Percentiles rank a stretch among this genome's conserved stretches.
Evolutionary conservation across 139 green algal genomes (phyloP).

Genomic region (Pleodorina starrii): DNA sequence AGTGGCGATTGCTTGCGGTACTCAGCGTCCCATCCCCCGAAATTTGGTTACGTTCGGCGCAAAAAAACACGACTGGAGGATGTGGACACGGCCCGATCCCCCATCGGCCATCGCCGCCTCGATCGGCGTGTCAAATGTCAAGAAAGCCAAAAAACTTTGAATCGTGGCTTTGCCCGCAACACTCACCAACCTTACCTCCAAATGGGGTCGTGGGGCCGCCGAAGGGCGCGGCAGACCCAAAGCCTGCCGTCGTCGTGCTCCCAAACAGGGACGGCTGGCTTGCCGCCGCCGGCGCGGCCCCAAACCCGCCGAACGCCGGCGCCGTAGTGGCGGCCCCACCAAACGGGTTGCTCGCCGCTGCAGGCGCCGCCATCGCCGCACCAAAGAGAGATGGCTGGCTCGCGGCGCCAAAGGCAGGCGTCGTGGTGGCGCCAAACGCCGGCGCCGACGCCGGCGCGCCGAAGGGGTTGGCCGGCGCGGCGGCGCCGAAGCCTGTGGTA

Average conservation of each 20-base stretch:
- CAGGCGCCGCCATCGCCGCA: neutral
- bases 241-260: neutral
- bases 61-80: too few species aligned
- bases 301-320: slow-evolving; percentile 53
- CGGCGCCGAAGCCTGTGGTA: slow-evolving; percentile 13
- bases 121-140: too few species aligned
- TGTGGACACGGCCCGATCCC: too few species aligned
- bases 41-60: too few species aligned
- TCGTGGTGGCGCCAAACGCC: slow-evolving; percentile 46
- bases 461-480: slow-evolving; percentile 59
- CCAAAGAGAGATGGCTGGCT: slow-evolving; percentile 45
- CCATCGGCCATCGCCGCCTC: too few species aligned
- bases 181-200: slow-evolving; percentile 35
- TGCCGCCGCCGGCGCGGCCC: slow-evolving; percentile 16
- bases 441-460: slow-evolving; percentile 51
- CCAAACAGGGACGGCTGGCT: slow-evolving; percentile 42
- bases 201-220: slow-evolving; percentile 34
- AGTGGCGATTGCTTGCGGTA: too few species aligned
- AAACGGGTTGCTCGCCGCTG: slow-evolving; percentile 18
- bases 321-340: neutral
- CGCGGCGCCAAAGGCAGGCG: slow-evolving; percentile 51
- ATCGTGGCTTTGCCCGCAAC: too few species aligned
- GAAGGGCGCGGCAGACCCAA: slow-evolving; percentile 39
- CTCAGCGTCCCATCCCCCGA: too few species aligned
- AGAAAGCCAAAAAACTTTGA: too few species aligned